phyloP scores from a whole-genome alignment of 2,329 filamentous ascomycete species.

The Aspergillus sclerotialis region DNA sequence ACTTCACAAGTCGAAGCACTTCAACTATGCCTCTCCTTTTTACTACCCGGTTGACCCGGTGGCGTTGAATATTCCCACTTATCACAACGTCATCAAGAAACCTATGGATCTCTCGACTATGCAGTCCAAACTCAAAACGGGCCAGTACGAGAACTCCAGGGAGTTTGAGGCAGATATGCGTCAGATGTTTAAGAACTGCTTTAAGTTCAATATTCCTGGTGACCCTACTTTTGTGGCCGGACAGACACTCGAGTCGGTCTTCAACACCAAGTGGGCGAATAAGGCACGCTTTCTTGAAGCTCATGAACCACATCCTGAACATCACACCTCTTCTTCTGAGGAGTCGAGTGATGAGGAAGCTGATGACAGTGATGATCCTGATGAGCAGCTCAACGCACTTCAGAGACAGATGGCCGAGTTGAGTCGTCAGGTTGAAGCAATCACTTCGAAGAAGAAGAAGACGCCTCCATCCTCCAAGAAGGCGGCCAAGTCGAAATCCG shows the following conservation, averaged over 20 bases:
- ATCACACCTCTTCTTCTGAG: conserved; percentile 57
- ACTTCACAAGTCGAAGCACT: conserved; percentile 67
- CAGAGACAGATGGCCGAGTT: conserved; percentile 69
- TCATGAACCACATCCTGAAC: conserved; percentile 60
- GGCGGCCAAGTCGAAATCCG: conserved; percentile 22
- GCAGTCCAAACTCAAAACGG: conserved; percentile 64
- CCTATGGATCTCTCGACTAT: conserved; percentile 94
- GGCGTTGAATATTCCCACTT: conserved; percentile 85
- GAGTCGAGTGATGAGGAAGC: conserved; percentile 68
- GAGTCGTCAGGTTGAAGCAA: conserved; percentile 56
- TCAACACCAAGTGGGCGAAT: conserved; percentile 66
- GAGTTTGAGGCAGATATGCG: conserved; percentile 80
- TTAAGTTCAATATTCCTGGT: conserved; percentile 77
- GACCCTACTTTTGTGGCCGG: conserved; percentile 69
- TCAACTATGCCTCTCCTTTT: conserved; percentile 64
- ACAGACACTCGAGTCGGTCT: conserved; percentile 65
- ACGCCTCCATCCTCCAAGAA: conserved; percentile 49
- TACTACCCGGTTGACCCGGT: conserved; percentile 83
- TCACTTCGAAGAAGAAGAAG: conserved; percentile 54
- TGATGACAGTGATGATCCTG: conserved; percentile 58
- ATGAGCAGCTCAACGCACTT: conserved; percentile 57
- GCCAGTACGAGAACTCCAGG: conserved; percentile 72
- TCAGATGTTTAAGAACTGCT: conserved; percentile 83
- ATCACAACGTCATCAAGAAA: conserved; percentile 89
- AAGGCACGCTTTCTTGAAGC: conserved; percentile 76